Evolutionary conservation across 2,329 filamentous ascomycete species (phyloP).

Genomic region (Claviceps citrina): DNA sequence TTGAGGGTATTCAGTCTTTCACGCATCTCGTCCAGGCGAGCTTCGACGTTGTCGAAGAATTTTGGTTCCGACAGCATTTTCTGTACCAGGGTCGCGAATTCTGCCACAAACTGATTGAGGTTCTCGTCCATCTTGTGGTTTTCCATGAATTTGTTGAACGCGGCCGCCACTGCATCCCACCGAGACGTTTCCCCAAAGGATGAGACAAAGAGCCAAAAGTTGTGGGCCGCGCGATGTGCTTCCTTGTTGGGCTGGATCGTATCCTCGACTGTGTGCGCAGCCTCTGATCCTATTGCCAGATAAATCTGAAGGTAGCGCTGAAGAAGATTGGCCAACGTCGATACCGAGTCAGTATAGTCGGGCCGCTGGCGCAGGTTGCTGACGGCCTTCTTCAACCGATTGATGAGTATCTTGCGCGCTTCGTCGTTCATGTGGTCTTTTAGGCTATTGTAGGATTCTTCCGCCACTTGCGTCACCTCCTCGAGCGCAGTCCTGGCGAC

Average conservation of each 20-base stretch:
- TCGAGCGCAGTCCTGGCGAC: conserved; percentile 25
- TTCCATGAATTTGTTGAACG: conserved; percentile 54
- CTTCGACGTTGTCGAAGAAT: conserved; percentile 63
- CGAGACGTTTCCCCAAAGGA: conserved; percentile 60
- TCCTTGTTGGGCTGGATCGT: conserved; percentile 60
- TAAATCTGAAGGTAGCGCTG: conserved; percentile 67
- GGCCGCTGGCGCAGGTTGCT: conserved; percentile 56
- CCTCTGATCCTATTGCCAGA: conserved; percentile 54
- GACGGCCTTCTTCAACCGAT: conserved; percentile 63
- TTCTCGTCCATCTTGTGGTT: conserved; percentile 66
- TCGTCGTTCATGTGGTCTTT: conserved; percentile 57
- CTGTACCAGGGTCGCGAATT: conserved; percentile 60
- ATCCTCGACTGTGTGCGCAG: conserved; percentile 49
- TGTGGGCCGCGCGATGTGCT: conserved; percentile 58
- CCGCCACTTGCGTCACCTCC: conserved; percentile 16
- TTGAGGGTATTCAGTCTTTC: conserved; percentile 47
- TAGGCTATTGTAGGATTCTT: conserved; percentile 50
- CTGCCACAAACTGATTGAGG: conserved; percentile 61
- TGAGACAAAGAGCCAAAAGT: conserved; percentile 67
- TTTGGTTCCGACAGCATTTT: conserved; percentile 71
- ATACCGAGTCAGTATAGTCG: conserved; percentile 79
- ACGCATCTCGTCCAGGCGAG: conserved; percentile 35
- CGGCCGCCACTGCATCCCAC: conserved; percentile 60
- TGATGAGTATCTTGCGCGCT: conserved; percentile 56
- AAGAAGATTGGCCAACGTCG: conserved; percentile 58